Evolutionary conservation across 345 rosid genomes (phyloP).

Genomic region (Boechera stricta): DNA sequence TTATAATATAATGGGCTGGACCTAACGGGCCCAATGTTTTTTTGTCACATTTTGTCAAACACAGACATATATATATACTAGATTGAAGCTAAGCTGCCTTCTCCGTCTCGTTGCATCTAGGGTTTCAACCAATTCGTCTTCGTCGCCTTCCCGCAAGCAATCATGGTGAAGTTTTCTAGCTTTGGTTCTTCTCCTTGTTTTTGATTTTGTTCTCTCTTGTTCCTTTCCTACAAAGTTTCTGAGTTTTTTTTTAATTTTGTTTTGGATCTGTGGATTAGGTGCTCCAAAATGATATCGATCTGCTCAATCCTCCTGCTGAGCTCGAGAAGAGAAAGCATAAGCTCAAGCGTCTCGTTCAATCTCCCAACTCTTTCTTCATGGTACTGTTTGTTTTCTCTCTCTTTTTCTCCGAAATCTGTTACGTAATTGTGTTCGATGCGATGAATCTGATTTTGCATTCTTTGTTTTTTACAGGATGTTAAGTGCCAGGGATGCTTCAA

Average conservation of each 20-base stretch:
- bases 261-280: conserved; percentile 44
- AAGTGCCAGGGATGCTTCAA: conserved; percentile 62
- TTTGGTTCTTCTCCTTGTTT: neutral
- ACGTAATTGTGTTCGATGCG: neutral
- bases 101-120: conserved; percentile 2
- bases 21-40: too few relatives aligned
- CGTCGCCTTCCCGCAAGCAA: conserved; percentile 13
- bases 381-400: conserved; percentile 16
- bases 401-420: neutral
- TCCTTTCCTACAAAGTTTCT: neutral
- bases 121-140: conserved; percentile 18
- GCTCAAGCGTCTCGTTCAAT: conserved; percentile 62
- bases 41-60: too few relatives aligned
- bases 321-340: conserved; percentile 65
- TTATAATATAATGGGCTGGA: too few relatives aligned
- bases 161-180: conserved; percentile 10
- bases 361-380: conserved; percentile 64
- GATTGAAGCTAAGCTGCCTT: neutral
- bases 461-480: conserved; percentile 45
- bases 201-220: neutral
- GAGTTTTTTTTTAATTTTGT: neutral
- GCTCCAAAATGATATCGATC: conserved; percentile 60
- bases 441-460: neutral
- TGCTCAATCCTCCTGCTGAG: conserved; percentile 60
- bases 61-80: too few relatives aligned